Evolutionary conservation across 495 filamentous ascomycete species (phyloP).

Genomic region (Neurospora sp.): DNA sequence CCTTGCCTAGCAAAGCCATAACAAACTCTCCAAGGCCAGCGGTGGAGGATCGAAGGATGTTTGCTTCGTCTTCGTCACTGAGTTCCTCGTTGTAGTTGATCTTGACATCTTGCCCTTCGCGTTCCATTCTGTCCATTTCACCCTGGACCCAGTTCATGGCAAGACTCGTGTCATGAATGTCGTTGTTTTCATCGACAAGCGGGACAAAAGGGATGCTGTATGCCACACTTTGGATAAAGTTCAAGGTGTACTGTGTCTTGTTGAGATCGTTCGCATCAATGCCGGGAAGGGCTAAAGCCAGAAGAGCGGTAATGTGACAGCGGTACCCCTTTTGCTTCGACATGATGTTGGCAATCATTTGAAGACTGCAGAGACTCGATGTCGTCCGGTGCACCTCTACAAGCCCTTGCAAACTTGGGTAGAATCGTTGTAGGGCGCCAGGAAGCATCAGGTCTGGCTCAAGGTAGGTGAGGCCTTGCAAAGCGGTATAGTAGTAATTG

Average conservation of each 20-base stretch:
- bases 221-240: constrained; percentile 87
- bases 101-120: constrained; percentile 70
- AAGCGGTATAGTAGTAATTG: constrained; percentile 78
- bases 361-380: constrained; percentile 81
- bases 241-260: constrained; percentile 88
- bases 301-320: constrained; percentile 85
- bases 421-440: constrained; percentile 89
- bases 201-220: constrained; percentile 91
- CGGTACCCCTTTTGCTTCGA: constrained; percentile 83
- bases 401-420: constrained; percentile 88
- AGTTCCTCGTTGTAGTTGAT: constrained; percentile 79
- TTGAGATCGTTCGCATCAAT: constrained; percentile 97
- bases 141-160: constrained; percentile 90
- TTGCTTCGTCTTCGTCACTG: constrained; percentile 74
- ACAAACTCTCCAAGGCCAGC: constrained; percentile 89
- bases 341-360: constrained; percentile 82
- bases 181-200: constrained; percentile 58
- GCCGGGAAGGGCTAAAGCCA: constrained; percentile 86
- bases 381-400: constrained; percentile 97
- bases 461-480: constrained; percentile 81
- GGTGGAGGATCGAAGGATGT: constrained; percentile 91
- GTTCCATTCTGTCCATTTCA: constrained; percentile 88
- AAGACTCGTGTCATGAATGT: constrained; percentile 63
- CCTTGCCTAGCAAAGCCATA: constrained; percentile 77
- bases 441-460: constrained; percentile 90